Percentiles rank a stretch among this genome's conserved stretches.
These are phyloP conservation scores for Fusarium acutatum DNA, from an alignment of 2,329 filamentous ascomycete genomes.

Conservation along the genomic window DNA sequence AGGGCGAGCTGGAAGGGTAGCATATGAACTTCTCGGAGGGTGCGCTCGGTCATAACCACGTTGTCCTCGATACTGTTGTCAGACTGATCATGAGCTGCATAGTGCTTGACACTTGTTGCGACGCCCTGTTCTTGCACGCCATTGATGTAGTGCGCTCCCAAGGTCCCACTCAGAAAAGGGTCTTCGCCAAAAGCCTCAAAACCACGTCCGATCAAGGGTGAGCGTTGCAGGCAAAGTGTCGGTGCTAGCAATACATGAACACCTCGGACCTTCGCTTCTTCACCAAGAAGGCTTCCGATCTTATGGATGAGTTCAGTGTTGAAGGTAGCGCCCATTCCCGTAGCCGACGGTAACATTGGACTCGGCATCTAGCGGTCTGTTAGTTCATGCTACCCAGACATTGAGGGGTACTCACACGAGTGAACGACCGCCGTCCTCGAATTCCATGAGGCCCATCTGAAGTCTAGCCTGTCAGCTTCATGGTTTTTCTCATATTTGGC, in stretches of 20 bases:
- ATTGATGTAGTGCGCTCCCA: conserved; percentile 45
- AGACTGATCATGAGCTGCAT: conserved; percentile 51
- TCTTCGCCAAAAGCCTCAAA: conserved; percentile 54
- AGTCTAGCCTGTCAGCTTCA: conserved; percentile 11
- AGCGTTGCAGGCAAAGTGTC: conserved; percentile 52
- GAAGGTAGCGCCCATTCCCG: conserved; percentile 67
- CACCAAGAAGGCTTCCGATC: conserved; percentile 65
- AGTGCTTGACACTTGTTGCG: conserved; percentile 53
- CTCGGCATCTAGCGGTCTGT: conserved; percentile 49
- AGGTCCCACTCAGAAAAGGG: conserved; percentile 50
- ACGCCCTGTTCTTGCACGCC: conserved; percentile 52
- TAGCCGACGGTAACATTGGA: conserved; percentile 42
- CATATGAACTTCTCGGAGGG: conserved; percentile 38
- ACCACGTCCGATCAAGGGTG: conserved; percentile 52
- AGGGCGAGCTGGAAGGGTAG: conserved; percentile 51
- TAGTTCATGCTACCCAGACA: background rate
- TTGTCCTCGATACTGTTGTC: conserved; percentile 38
- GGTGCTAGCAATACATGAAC: conserved; percentile 66
- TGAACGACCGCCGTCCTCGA: conserved; percentile 33
- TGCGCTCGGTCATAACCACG: conserved; percentile 29
- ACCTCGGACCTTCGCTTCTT: conserved; percentile 64
- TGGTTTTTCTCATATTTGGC: fast-evolving
- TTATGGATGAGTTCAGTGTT: conserved; percentile 65
- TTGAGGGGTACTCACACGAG: conserved; percentile 4
- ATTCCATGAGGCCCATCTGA: conserved; percentile 39